phyloP scores from a whole-genome alignment of 352 stramenopile genomes.

The Globisporangium paroecandrum region DNA sequence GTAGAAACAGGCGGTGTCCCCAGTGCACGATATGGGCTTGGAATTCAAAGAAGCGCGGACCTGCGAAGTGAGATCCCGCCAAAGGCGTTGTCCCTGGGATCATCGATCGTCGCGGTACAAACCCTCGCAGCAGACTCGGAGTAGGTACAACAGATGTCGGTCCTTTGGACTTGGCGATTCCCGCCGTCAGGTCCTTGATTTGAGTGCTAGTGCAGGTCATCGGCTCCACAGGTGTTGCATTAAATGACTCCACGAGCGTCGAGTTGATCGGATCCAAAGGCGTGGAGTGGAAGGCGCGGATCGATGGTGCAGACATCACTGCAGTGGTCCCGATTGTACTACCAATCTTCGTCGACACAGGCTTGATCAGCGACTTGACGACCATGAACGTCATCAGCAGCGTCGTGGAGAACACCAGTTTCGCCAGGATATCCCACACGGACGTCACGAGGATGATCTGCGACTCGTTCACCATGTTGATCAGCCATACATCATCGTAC shows the following conservation, averaged over 20 bases:
- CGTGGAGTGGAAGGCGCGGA: background rate
- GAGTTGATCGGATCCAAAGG: background rate
- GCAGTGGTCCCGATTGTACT: background rate
- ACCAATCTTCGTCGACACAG: background rate
- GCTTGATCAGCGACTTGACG: slow-evolving; percentile 17
- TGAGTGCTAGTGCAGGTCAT: background rate
- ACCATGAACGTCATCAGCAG: slow-evolving; percentile 19
- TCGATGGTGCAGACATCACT: background rate
- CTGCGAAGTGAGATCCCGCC: background rate
- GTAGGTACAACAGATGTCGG: background rate
- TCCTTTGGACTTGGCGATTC: background rate
- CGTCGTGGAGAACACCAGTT: slow-evolving; percentile 10
- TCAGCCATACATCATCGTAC: slow-evolving; percentile 23
- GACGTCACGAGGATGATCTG: slow-evolving; percentile 20
- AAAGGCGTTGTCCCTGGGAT: background rate
- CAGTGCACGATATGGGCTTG: slow-evolving; percentile 13
- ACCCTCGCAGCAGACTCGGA: no score
- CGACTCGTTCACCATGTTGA: slow-evolving; percentile 22
- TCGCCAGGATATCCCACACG: slow-evolving; percentile 2
- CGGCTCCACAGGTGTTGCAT: background rate
- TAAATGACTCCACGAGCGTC: slow-evolving; percentile 1
- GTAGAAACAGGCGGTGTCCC: slow-evolving; percentile 11
- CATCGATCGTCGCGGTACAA: slow-evolving; percentile 1
- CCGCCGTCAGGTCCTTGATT: background rate
- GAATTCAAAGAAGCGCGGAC: slow-evolving; percentile 8